These are phyloP conservation scores for Xylogone sp. DNA, from an alignment of 2,329 filamentous ascomycete species.

Conservation along the genomic window DNA sequence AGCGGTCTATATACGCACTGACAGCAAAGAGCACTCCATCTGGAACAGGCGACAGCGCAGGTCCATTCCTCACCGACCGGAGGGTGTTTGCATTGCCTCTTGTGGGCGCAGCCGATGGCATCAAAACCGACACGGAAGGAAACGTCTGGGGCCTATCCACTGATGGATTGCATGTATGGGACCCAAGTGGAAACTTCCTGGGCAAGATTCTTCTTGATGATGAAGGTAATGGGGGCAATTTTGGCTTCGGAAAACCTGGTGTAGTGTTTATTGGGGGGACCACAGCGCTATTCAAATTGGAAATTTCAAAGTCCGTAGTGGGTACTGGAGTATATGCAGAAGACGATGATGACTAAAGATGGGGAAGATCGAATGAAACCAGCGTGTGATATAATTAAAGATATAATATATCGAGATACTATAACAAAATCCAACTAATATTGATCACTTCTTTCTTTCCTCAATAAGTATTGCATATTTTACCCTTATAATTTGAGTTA, in stretches of 20 bases:
- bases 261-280: not conserved
- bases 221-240: constrained; percentile 21
- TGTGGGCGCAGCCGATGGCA: constrained; percentile 55
- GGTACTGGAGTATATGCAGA: not conserved
- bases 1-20: constrained; percentile 26
- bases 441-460: too few species aligned
- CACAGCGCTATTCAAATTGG: not conserved
- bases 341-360: not conserved
- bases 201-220: constrained; percentile 38
- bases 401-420: too few species aligned
- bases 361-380: too few species aligned
- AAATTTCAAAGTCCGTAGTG: not conserved
- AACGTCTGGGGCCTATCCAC: constrained; percentile 54
- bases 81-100: constrained; percentile 52
- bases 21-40: constrained; percentile 25
- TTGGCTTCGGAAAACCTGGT: constrained; percentile 20
- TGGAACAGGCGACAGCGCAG: constrained; percentile 11
- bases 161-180: constrained; percentile 53
- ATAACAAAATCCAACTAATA: too few species aligned
- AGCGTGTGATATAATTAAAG: too few species aligned
- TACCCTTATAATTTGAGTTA: too few species aligned
- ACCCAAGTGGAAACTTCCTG: constrained; percentile 43
- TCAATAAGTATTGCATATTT: too few species aligned
- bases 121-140: constrained; percentile 48
- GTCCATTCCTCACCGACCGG: constrained; percentile 17